Conservation (phyloP, 202 grass and related monocot genomes). For the Saccharum hybrid region DNA sequence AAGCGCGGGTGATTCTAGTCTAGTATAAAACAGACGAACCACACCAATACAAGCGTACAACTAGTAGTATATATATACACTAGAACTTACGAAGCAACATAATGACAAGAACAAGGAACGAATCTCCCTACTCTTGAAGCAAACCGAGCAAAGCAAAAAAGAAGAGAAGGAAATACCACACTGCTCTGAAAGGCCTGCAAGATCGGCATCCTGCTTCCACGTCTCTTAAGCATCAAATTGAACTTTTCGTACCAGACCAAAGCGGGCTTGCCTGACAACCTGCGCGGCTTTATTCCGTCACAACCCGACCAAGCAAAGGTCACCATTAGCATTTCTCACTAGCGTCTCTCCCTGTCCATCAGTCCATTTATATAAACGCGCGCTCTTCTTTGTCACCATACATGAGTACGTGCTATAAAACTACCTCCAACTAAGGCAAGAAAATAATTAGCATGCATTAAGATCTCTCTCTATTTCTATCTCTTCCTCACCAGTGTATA, state of each 20-base stretch:
- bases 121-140: constrained; percentile 7
- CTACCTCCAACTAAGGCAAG: not conserved
- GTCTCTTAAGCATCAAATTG: not conserved
- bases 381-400: no score
- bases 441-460: not conserved
- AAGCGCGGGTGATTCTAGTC: no score
- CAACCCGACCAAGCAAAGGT: constrained; percentile 44
- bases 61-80: no score
- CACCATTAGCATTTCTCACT: not conserved
- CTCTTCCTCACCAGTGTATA: not conserved
- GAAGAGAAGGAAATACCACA: not conserved
- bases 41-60: no score
- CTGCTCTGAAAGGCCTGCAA: not conserved
- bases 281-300: constrained; percentile 34
- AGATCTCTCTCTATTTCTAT: not conserved
- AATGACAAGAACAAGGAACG: not conserved
- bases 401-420: not conserved
- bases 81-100: not conserved
- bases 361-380: not conserved
- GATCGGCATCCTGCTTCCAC: not conserved
- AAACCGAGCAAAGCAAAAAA: not conserved
- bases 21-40: no score
- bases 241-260: constrained; percentile 10
- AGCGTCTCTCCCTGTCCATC: not conserved
- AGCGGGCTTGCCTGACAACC: not conserved